A percentile compares a stretch with the other conserved stretches of the same genome.
phyloP scores from a whole-genome alignment of 2,329 filamentous ascomycete genomes.

The Aciculosporium take region DNA sequence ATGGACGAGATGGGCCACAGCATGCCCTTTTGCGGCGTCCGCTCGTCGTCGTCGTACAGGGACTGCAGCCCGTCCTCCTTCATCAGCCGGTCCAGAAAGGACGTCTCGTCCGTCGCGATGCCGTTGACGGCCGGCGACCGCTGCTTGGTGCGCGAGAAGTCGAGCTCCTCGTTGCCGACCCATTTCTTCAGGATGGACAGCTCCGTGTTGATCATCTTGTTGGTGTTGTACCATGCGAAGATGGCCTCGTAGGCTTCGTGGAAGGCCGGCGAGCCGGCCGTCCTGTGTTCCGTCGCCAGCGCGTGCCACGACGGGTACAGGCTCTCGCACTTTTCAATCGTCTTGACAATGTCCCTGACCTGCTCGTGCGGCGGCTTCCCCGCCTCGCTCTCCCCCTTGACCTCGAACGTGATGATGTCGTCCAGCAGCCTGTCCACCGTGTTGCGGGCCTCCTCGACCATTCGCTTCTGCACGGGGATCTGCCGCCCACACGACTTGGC shows the following conservation, averaged over 20 bases:
- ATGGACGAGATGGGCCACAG: conserved; percentile 70
- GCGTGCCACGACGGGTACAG: conserved; percentile 71
- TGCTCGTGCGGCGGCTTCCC: conserved; percentile 80
- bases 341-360: conserved; percentile 75
- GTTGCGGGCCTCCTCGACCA: conserved; percentile 72
- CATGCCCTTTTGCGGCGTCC: conserved; percentile 51
- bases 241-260: conserved; percentile 75
- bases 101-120: conserved; percentile 70
- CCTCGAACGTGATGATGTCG: conserved; percentile 81
- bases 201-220: conserved; percentile 88
- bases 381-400: conserved; percentile 83
- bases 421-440: conserved; percentile 65
- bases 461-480: conserved; percentile 67
- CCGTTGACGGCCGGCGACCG: conserved; percentile 51
- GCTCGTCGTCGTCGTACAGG: conserved; percentile 57
- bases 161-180: conserved; percentile 91
- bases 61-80: conserved; percentile 93
- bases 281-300: conserved; percentile 59
- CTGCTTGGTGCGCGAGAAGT: conserved; percentile 66
- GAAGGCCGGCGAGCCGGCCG: conserved; percentile 64
- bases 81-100: conserved; percentile 85
- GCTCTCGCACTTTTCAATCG: conserved; percentile 78
- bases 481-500: conserved; percentile 74
- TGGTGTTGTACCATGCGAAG: conserved; percentile 94
- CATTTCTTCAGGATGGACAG: conserved; percentile 82